Evolutionary conservation across 108 stramenopile genomes (phyloP), one percentile per base, ranked within the genome.

Genomic region (Heterococcus sp.): DNA sequence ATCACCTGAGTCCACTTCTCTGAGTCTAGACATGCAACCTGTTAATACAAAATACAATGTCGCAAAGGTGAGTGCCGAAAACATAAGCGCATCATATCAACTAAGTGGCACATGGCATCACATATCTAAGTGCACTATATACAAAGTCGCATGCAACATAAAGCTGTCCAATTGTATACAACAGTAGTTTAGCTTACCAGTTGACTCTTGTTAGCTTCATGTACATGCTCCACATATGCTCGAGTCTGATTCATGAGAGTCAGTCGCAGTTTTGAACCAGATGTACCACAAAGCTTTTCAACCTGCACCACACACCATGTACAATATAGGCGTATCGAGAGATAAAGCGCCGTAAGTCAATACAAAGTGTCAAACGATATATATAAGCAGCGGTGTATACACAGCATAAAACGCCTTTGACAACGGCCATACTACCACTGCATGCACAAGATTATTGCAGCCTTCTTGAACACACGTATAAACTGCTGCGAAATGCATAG

Each of bases 181-280:
- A 8, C 46, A 58, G 46, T 14, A 58, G 46, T 21, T 14, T 35
- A 35, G 72, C 58, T 46, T 66, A 73, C 38, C 37, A 73, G 73
- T 11, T 37, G 80, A 69, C 92, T 89, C 93, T 95, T 96, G 72
- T 94, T 93, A 32, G 89, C 86, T 84, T 95, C 93, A 77, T 96
- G 95, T 71, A 89, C 89, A 64, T 92, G 76, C 75, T 95, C 94
- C n/a, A 96, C 88, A 83, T 94, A 96, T 1, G 91, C 89, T 84
- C 94, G 94, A 0, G 94, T 94, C 73, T 96, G 95, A 0, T 92
- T 89, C 32, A 94, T 78, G 14, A 96, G 82, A 1, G 94, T 94
- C 66, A 91, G 91, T 75, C 93, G 84, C n/a, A 96, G 86, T n/a
- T 91, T 91, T 35, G 89, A 92, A 38, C 93, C 94, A 75, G 91